Conservation (phyloP, 2,329 filamentous ascomycete genomes). For the Emericellopsis atlantica region DNA sequence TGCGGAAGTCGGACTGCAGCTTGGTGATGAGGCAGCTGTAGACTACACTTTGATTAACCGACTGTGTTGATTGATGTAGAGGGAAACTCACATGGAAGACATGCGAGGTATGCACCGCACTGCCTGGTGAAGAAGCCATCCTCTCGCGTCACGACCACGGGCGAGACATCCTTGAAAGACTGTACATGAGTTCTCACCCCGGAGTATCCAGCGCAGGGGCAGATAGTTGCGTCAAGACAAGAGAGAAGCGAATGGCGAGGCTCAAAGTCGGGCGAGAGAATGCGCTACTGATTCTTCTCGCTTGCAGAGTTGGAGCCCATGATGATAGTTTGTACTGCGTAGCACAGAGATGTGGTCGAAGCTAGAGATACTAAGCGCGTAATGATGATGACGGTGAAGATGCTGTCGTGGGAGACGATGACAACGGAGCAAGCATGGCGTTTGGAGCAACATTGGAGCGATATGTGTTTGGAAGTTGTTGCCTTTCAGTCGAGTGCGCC, state of each 20-base stretch:
- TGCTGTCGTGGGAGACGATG: too few relatives aligned
- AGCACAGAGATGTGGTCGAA: too few relatives aligned
- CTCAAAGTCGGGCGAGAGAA: background rate
- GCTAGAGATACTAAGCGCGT: too few relatives aligned
- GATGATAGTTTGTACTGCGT: background rate
- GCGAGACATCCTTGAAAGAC: slow-evolving; percentile 4
- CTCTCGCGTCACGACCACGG: slow-evolving; percentile 6
- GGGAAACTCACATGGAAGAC: slow-evolving; percentile 12
- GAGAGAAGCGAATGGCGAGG: background rate
- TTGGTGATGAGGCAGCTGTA: slow-evolving; percentile 14
- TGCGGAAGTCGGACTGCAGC: slow-evolving; percentile 16
- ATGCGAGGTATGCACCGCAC: slow-evolving; percentile 10
- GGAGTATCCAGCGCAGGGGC: slow-evolving; percentile 14
- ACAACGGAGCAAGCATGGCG: too few relatives aligned
- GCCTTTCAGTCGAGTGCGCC: too few relatives aligned
- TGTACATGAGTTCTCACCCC: slow-evolving; percentile 9
- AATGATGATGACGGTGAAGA: too few relatives aligned
- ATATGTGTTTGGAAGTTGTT: too few relatives aligned
- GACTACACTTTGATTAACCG: slow-evolving; percentile 8
- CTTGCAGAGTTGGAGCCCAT: background rate
- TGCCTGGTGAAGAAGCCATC: slow-evolving; percentile 8
- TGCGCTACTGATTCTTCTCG: background rate
- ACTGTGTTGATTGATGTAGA: slow-evolving; percentile 1
- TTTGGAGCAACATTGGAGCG: too few relatives aligned
- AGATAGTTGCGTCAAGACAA: slow-evolving; percentile 6